Evolutionary conservation across 2,329 filamentous ascomycete genomes (phyloP).

Genomic region (Myriangium duriaei): DNA sequence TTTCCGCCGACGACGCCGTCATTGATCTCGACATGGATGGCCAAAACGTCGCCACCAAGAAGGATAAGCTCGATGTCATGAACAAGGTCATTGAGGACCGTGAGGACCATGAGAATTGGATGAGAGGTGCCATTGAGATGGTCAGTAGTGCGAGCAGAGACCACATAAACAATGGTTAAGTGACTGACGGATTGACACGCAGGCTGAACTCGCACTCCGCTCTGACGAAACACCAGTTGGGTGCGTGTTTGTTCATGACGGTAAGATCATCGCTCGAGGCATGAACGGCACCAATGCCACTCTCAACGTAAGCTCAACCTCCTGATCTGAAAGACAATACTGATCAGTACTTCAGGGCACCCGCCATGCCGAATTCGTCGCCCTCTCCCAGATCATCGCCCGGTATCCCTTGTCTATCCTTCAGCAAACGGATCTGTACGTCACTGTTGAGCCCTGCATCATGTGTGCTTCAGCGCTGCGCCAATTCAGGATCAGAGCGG

Average conservation of each 20-base stretch:
- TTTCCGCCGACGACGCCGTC: neutral
- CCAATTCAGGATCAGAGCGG: constrained; percentile 75
- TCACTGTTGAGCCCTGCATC: constrained; percentile 95
- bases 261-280: constrained; percentile 68
- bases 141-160: too few relatives aligned
- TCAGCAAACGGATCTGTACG: constrained; percentile 69
- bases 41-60: constrained; percentile 1
- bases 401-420: constrained; percentile 57
- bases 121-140: constrained; percentile 78
- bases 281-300: constrained; percentile 97
- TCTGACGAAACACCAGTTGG: constrained; percentile 93
- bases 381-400: constrained; percentile 54
- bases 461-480: constrained; percentile 93
- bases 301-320: constrained; percentile 42
- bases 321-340: neutral
- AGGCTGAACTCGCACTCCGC: constrained; percentile 75
- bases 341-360: constrained; percentile 50
- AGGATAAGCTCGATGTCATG: constrained; percentile 11
- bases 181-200: neutral
- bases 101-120: constrained; percentile 51
- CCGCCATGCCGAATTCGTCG: constrained; percentile 89
- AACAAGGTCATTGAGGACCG: constrained; percentile 22
- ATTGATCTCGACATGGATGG: constrained; percentile 7
- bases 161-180: too few relatives aligned
- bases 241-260: constrained; percentile 78